Evolutionary conservation across 345 rosid genomes (phyloP), one percentile per base, ranked within the genome.

Genomic region (Cardamine chenopodiifolia): DNA sequence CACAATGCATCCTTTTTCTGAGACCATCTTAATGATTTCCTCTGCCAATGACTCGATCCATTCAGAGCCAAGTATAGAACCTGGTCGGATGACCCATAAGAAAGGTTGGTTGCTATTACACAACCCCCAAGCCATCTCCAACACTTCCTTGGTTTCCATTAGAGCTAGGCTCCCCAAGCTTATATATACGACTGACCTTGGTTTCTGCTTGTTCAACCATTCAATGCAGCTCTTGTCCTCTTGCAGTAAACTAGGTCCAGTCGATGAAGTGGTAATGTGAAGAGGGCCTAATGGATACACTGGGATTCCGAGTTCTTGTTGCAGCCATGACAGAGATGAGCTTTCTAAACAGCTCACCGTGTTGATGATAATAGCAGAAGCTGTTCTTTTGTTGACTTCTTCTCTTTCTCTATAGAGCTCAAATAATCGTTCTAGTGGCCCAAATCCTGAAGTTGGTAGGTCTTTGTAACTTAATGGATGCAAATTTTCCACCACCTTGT

Each of bases 121-220:
- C 13, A 77, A 18, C 0, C 67, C 72, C 67, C 67, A 68, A n/a
- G 76, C 76, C 61, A 77, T 70, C 29, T 77, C 70, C 31, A 22
- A 32, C 31, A 59, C 6, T 35, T 59, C 75, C 20, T 58, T 45
- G 22, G 44, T 3, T 18, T 19, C 47, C 31, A 58, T 62, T 12
- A 74, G 32, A 28, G 18, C 42, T 7, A 80, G 20, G 37, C 80
- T 86, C 8, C 92, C 92, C 18, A 88, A 78, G 59, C 89, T 76
- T 32, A 88, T 73, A 68, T 85, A 88, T 3, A 74, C 76, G 10
- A 87, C 87, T 0, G 92, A 85, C 8, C 74, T 49, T 0, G 66
- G 77, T 31, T 76, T 29, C 5, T 68, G 86, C 17, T 55, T 66
- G 75, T 80, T 78, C 31, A 90, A 28, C 62, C 62, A 90, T 7